Evolutionary conservation across 208 protist genomes (phyloP).

Genomic region (Leptomonas pyrrhocoris): DNA sequence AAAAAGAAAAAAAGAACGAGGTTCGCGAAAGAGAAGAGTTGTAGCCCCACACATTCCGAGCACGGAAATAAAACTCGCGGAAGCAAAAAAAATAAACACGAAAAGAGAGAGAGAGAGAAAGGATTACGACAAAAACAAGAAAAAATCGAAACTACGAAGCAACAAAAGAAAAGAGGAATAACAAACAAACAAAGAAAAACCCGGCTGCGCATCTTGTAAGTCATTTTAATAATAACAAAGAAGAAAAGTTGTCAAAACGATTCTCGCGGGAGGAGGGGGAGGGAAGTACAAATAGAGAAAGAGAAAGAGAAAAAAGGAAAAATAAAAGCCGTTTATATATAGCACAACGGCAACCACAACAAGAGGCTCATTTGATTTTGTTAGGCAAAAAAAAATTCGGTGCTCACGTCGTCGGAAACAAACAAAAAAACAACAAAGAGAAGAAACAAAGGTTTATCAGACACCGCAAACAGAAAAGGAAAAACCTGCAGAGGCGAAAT

Average conservation of each 20-base stretch:
- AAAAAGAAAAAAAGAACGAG: not conserved
- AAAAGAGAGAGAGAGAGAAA: constrained; percentile 21
- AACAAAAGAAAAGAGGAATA: constrained; percentile 14
- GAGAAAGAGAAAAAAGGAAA: constrained; percentile 6
- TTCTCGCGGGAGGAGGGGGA: not conserved
- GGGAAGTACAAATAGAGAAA: not conserved
- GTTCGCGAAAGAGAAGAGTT: too few species aligned
- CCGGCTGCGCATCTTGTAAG: not conserved
- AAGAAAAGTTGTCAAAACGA: not conserved
- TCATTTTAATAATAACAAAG: not conserved
- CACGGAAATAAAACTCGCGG: too few species aligned
- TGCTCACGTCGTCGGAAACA: too few species aligned
- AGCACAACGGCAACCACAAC: too few species aligned
- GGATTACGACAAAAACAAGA: not conserved
- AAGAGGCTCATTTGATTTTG: too few species aligned
- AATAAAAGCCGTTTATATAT: not conserved
- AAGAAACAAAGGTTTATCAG: not conserved
- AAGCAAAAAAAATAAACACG: constrained; percentile 21
- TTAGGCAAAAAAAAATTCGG: too few species aligned
- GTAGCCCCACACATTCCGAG: too few species aligned
- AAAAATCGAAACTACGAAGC: constrained; percentile 1
- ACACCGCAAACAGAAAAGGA: too few species aligned
- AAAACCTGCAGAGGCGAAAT: not conserved
- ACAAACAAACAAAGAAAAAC: constrained; percentile 19
- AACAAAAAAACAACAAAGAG: not conserved